phyloP scores from a whole-genome alignment of 1,139 yeast genomes.

The Lodderomyces jiufengensis region DNA sequence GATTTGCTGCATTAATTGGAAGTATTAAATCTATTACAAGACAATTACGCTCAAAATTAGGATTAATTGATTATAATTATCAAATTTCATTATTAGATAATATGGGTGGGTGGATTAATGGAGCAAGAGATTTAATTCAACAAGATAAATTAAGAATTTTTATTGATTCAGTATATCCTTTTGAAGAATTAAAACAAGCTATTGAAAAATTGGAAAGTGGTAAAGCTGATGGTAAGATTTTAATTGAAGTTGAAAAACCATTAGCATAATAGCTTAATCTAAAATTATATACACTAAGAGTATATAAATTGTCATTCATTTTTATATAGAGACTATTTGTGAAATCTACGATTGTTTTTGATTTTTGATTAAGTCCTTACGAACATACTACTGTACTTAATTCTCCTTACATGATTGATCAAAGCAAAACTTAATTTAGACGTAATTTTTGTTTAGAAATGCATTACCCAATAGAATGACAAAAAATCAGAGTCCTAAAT shows the following conservation, averaged over 20 bases:
- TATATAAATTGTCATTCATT: too few relatives aligned
- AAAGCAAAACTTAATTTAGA: too few relatives aligned
- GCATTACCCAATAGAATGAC: too few relatives aligned
- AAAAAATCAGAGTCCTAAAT: too few relatives aligned
- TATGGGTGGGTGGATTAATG: constrained; percentile 5
- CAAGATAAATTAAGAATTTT: constrained; percentile 40
- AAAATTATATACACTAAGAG: too few relatives aligned
- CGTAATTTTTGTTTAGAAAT: too few relatives aligned
- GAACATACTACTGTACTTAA: too few relatives aligned
- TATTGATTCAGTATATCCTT: constrained; percentile 51
- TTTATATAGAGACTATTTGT: too few relatives aligned
- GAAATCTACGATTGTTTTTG: too few relatives aligned
- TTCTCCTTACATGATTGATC: too few relatives aligned
- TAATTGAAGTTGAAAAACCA: constrained; percentile 27
- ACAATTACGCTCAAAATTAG: constrained; percentile 9
- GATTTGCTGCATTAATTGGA: constrained; percentile 4
- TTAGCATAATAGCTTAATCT: not conserved
- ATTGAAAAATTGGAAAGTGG: constrained; percentile 42
- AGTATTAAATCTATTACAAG: constrained; percentile 3
- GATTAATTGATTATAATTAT: constrained; percentile 14
- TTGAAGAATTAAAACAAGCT: constrained; percentile 51
- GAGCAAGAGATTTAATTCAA: constrained; percentile 27
- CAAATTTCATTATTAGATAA: constrained; percentile 7
- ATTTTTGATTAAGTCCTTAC: too few relatives aligned
- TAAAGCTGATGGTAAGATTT: constrained; percentile 61